Percentiles rank a stretch among this genome's conserved stretches.
These are phyloP conservation scores for Nemania sp. DNA, from an alignment of 2,329 filamentous ascomycete species.

Conservation along the genomic window DNA sequence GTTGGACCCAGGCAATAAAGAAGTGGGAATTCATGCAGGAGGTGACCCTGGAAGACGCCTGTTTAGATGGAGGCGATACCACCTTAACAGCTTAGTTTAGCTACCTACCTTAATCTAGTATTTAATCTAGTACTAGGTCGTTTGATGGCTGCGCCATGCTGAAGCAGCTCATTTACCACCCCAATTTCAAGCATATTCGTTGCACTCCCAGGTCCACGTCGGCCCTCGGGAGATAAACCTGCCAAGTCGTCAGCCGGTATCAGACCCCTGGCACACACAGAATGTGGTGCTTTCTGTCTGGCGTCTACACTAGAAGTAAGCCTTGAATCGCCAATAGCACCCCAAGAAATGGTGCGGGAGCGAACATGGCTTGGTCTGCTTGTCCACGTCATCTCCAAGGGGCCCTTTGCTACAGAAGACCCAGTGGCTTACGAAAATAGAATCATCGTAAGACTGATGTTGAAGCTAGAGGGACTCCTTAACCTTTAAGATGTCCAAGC, in stretches of 20 bases:
- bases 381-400: slow-evolving; percentile 26
- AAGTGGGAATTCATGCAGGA: too few relatives aligned
- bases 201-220: neutral
- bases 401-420: neutral
- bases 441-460: neutral
- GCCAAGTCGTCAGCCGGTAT: neutral
- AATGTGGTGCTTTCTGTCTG: neutral
- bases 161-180: too few relatives aligned
- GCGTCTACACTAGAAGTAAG: too few relatives aligned
- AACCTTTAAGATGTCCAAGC: neutral
- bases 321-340: too few relatives aligned
- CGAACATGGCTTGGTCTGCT: slow-evolving; percentile 13
- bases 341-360: neutral
- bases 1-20: too few relatives aligned
- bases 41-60: too few relatives aligned
- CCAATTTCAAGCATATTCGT: too few relatives aligned
- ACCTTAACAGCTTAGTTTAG: too few relatives aligned
- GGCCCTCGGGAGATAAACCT: neutral
- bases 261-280: neutral
- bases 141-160: too few relatives aligned
- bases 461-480: neutral
- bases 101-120: too few relatives aligned
- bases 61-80: too few relatives aligned
- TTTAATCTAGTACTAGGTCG: too few relatives aligned
- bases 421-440: neutral